These are phyloP conservation scores for Cenchrus americanus DNA, from an alignment of 176 grass and related monocot species.

Conservation along the genomic window DNA sequence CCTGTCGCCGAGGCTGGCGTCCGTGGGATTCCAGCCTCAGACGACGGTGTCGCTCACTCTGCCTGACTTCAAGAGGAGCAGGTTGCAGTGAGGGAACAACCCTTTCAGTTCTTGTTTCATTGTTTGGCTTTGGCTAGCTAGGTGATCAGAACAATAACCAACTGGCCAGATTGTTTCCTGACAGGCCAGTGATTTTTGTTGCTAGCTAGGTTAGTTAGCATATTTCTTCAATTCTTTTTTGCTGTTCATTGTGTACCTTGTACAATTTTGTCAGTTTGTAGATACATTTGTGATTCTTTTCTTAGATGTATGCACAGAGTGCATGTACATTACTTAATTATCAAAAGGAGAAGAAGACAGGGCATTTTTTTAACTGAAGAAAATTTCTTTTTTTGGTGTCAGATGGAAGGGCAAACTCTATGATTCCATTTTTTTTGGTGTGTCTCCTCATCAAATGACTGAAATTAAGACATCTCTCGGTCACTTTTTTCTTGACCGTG, in stretches of 20 bases:
- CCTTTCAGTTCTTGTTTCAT: neutral
- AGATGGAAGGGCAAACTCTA: neutral
- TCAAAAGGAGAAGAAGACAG: neutral
- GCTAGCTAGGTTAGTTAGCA: conserved; percentile 9
- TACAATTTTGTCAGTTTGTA: conserved; percentile 10
- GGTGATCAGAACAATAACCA: conserved; percentile 8
- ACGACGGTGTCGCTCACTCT: conserved; percentile 59
- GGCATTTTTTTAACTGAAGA: neutral
- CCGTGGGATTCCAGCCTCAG: conserved; percentile 54
- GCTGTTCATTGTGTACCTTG: neutral
- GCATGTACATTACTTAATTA: conserved; percentile 12
- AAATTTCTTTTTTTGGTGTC: neutral
- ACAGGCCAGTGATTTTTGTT: conserved; percentile 29
- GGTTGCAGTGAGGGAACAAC: conserved; percentile 47
- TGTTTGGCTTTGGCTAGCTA: conserved; percentile 8
- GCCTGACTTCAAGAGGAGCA: conserved; percentile 66
- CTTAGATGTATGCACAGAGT: conserved; percentile 26
- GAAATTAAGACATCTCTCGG: no score
- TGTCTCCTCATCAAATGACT: no score
- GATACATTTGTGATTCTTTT: conserved; percentile 41
- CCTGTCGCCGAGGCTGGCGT: conserved; percentile 77
- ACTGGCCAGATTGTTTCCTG: conserved; percentile 21
- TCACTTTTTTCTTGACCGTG: no score
- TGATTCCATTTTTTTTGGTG: no score
- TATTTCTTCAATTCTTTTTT: conserved; percentile 14